A percentile compares a stretch with the other conserved stretches of the same genome.
These are phyloP conservation scores for Hapsidospora chrysogenum DNA, from an alignment of 495 filamentous ascomycete species.

Conservation along the genomic window DNA sequence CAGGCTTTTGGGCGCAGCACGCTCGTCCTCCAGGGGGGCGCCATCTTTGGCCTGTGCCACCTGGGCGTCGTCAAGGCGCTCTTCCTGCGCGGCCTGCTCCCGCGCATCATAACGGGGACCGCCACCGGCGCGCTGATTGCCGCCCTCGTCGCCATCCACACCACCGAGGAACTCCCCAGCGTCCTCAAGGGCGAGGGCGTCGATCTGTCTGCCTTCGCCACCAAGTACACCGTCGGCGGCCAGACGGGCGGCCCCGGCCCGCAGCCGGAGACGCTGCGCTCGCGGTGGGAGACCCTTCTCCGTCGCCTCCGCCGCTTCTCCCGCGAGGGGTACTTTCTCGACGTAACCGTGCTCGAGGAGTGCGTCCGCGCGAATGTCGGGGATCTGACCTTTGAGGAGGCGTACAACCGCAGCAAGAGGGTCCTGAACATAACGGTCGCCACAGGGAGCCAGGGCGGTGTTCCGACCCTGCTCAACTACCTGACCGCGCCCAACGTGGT, in stretches of 20 bases:
- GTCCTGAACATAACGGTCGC: slow-evolving; percentile 88
- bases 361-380: slow-evolving; percentile 77
- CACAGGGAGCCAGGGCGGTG: slow-evolving; percentile 51
- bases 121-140: slow-evolving; percentile 85
- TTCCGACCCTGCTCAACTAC: slow-evolving; percentile 81
- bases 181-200: slow-evolving; percentile 68
- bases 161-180: slow-evolving; percentile 65
- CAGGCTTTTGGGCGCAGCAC: slow-evolving; percentile 82
- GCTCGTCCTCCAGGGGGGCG: slow-evolving; percentile 76
- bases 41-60: slow-evolving; percentile 85
- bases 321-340: slow-evolving; percentile 65
- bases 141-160: slow-evolving; percentile 75
- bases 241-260: slow-evolving; percentile 6
- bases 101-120: slow-evolving; percentile 81
- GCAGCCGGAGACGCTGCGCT: slow-evolving; percentile 11
- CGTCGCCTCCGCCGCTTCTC: slow-evolving; percentile 49
- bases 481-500: slow-evolving; percentile 89
- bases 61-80: slow-evolving; percentile 82
- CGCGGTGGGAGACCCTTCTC: slow-evolving; percentile 37
- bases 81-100: slow-evolving; percentile 67
- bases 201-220: slow-evolving; percentile 64
- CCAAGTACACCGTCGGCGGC: slow-evolving; percentile 12
- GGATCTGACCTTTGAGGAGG: slow-evolving; percentile 87
- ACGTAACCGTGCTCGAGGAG: slow-evolving; percentile 66
- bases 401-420: slow-evolving; percentile 68